Evolutionary conservation across 1,284 basidiomycete genomes (phyloP).

Genomic region (Puccinia hordei): DNA sequence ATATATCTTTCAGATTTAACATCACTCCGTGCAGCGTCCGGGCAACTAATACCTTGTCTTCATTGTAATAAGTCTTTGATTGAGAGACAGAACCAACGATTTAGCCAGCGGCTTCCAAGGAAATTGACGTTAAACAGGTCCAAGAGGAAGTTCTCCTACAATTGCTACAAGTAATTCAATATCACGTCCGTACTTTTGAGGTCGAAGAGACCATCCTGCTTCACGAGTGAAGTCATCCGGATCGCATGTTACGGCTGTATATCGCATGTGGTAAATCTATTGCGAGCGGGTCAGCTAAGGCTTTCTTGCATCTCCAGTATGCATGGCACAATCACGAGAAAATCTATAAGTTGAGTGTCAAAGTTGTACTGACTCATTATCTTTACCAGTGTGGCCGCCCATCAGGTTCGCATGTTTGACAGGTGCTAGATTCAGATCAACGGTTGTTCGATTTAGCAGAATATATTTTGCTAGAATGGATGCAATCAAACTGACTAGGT

Average conservation of each 20-base stretch:
- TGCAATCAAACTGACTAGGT: conserved; percentile 22
- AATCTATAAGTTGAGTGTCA: no score
- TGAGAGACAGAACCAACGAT: not conserved
- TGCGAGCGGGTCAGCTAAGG: not conserved
- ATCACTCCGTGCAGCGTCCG: conserved; percentile 92
- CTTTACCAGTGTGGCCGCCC: conserved; percentile 31
- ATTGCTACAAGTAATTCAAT: conserved; percentile 81
- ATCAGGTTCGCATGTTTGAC: conserved; percentile 35
- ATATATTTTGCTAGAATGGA: no score
- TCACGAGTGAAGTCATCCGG: conserved; percentile 84
- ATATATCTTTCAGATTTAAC: conserved; percentile 97
- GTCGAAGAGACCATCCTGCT: conserved; percentile 75
- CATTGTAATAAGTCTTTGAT: conserved; percentile 68
- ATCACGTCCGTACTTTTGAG: conserved; percentile 80
- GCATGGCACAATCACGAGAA: no score
- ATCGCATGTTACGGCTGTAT: conserved; percentile 76
- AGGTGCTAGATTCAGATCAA: conserved; percentile 13
- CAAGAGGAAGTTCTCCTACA: conserved; percentile 46
- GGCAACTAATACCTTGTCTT: conserved; percentile 91
- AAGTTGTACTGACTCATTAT: conserved; percentile 38
- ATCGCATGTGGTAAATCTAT: conserved; percentile 46
- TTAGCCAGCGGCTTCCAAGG: not conserved
- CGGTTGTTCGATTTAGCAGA: not conserved
- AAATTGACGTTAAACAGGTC: no score
- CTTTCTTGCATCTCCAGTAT: no score